A percentile compares a stretch with the other conserved stretches of the same genome.
These are phyloP conservation scores for Saccharomyces mikatae DNA, from an alignment of 805 yeast genomes.

Conservation along the genomic window DNA sequence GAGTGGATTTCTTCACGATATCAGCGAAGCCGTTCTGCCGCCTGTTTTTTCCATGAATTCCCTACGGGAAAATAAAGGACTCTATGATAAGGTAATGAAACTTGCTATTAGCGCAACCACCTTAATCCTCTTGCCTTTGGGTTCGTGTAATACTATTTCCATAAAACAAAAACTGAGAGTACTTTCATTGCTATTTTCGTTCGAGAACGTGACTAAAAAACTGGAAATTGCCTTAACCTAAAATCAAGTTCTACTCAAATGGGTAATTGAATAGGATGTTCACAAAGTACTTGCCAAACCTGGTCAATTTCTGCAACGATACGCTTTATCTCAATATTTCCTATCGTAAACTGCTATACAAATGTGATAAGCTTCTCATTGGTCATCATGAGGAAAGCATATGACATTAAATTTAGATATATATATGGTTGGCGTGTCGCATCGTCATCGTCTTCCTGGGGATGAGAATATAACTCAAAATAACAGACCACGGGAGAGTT, in stretches of 20 bases:
- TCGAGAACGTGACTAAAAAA: neutral
- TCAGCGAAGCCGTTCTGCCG: neutral
- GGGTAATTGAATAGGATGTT: neutral
- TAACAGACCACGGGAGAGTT: neutral
- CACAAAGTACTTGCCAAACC: neutral
- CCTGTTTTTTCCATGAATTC: neutral
- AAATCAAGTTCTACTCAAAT: neutral
- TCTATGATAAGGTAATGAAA: neutral
- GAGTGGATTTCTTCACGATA: neutral
- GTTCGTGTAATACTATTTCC: neutral
- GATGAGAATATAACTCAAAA: neutral
- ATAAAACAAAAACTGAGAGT: neutral
- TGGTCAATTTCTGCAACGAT: neutral
- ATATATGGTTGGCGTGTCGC: neutral
- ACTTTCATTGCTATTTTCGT: neutral
- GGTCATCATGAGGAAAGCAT: neutral
- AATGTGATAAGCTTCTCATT: neutral
- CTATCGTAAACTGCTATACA: neutral
- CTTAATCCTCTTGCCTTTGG: neutral
- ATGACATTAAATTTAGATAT: neutral
- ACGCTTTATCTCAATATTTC: neutral
- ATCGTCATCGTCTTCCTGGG: neutral
- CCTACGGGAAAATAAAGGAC: neutral
- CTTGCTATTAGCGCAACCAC: neutral
- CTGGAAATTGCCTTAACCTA: neutral